Evolutionary conservation across 2,329 filamentous ascomycete species (phyloP), one percentile per base, ranked within the genome.

Genomic region (Fusarium chuoi): DNA sequence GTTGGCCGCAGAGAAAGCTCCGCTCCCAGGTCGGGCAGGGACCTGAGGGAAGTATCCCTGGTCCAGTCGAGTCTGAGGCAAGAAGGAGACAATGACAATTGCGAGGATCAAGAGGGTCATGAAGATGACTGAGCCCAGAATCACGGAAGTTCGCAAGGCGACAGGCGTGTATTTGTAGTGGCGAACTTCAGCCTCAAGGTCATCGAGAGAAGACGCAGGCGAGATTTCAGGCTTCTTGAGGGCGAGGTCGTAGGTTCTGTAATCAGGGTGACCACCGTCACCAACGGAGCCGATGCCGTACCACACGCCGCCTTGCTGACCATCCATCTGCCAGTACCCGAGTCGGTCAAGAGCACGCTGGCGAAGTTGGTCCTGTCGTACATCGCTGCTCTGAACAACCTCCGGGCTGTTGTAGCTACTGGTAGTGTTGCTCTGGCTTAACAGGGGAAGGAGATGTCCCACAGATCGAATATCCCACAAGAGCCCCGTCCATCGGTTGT

Each of bases 381-480:
- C 86, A 38, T 82, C 78, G 54, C 86, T 85, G 22, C 83, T 84
- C 13, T 83, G 82, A 48, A 90, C 87, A 1, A 90, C 75, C n/a
- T 77, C 89, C 76, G 95, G 92, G 7, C 90, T 89, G 18, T 89
- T 86, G 81, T 95, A 97, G 77, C 93, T 92, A 28, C 87, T 85
- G 55, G 95, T 87, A 24, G 92, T 90, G 81, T 97, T 98, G 73
- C 94, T 95, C 68, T 93, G 89, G 73, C 94, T 92, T 33, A 97
- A 87, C 17, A 98, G 86, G 4, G 92, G 89, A 48, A 96, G 88
- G 42, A 97, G 84, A 79, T 98, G 95, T 7, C 93, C 95, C 13
- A 98, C 85, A 30, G 92, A 96, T 51, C 92, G 88, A 6, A 94
- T 89, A 79, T 98, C 94, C 95, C 95, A 98, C 78, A 92, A 88